Evolutionary conservation across 2,329 filamentous ascomycete genomes (phyloP).

Genomic region (Cadophora gregata): DNA sequence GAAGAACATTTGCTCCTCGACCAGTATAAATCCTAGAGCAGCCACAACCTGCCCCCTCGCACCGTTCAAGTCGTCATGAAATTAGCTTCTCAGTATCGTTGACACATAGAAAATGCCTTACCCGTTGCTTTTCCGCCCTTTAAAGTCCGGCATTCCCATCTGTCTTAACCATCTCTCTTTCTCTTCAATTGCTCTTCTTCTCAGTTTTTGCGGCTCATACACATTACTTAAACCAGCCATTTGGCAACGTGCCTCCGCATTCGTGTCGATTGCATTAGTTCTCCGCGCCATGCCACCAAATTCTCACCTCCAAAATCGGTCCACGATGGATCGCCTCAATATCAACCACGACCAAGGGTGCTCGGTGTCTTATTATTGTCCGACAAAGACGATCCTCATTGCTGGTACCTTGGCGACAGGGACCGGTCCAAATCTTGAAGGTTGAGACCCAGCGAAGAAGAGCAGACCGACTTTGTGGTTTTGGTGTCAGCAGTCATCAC

Average conservation of each 20-base stretch:
- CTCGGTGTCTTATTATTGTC: background rate
- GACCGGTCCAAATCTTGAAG: background rate
- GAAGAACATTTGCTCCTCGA: too few species aligned
- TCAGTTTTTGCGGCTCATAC: background rate
- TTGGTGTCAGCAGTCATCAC: background rate
- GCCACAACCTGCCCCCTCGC: background rate
- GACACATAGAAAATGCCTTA: conserved; percentile 12
- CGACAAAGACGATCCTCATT: background rate
- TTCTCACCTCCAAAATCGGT: background rate
- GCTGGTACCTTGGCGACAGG: background rate
- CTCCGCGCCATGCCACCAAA: background rate
- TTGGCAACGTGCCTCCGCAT: background rate
- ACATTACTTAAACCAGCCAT: background rate
- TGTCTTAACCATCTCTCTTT: too few species aligned
- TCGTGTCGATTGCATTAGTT: background rate
- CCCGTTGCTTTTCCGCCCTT: background rate
- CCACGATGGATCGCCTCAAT: background rate
- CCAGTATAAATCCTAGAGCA: background rate
- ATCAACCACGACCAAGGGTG: background rate
- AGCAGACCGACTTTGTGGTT: background rate
- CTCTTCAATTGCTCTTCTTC: background rate
- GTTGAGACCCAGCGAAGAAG: background rate
- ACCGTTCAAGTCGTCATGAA: background rate
- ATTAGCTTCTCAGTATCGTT: background rate
- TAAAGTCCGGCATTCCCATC: background rate